Evolutionary conservation across 2,329 filamentous ascomycete species (phyloP).

Genomic region (Xylaria sp.): DNA sequence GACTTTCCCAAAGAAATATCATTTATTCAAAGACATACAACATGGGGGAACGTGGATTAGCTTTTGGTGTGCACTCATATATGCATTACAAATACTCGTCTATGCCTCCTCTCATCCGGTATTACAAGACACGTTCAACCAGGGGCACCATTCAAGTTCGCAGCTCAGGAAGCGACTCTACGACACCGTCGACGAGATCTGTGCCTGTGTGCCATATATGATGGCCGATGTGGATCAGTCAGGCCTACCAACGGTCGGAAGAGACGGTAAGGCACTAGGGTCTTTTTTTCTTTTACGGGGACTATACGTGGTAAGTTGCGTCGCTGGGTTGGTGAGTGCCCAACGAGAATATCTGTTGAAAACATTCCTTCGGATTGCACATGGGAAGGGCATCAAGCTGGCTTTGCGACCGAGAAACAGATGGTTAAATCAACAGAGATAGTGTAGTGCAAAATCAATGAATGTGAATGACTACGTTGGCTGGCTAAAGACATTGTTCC

Average conservation of each 20-base stretch:
- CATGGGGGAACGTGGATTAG: conserved; percentile 28
- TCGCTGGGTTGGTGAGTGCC: conserved; percentile 1
- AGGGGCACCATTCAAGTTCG: background rate
- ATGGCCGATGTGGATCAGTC: conserved; percentile 31
- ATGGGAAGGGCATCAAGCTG: conserved; percentile 27
- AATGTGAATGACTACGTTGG: background rate
- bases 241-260: conserved; percentile 22
- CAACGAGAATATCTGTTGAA: conserved; percentile 28
- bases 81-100: conserved; percentile 27
- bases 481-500: too few species aligned
- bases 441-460: background rate
- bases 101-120: conserved; percentile 4
- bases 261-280: conserved; percentile 31
- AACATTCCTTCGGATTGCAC: conserved; percentile 28
- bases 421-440: conserved; percentile 19
- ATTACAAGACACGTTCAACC: conserved; percentile 3
- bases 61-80: conserved; percentile 30
- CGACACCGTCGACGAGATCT: conserved; percentile 28
- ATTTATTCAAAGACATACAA: conserved; percentile 29
- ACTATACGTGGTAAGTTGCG: conserved; percentile 28
- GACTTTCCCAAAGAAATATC: conserved; percentile 14
- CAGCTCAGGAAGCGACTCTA: conserved; percentile 15
- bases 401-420: conserved; percentile 23
- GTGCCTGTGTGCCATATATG: conserved; percentile 32
- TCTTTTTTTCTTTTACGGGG: conserved; percentile 28